phyloP scores from a whole-genome alignment of 1,139 yeast genomes.

The Sugiyamaella pinicola region DNA sequence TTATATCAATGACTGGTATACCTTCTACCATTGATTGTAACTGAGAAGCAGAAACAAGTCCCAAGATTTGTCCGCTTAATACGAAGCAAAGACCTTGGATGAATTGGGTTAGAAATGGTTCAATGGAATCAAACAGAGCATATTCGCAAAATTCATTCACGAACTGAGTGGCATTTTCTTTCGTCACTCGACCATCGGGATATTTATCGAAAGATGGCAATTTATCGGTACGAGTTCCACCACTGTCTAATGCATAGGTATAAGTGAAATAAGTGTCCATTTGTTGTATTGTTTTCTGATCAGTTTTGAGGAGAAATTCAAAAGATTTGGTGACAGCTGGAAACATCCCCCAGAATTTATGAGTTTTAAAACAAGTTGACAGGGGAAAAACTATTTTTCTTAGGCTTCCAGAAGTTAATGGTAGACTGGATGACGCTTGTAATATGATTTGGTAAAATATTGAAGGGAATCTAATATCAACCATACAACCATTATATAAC shows the following conservation, averaged over 20 bases:
- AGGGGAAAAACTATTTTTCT: background rate
- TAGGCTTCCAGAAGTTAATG: constrained; percentile 19
- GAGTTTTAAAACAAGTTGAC: background rate
- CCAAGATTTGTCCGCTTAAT: constrained; percentile 23
- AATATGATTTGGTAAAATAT: constrained; percentile 28
- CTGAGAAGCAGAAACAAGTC: constrained; percentile 21
- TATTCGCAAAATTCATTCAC: constrained; percentile 26
- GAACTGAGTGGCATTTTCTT: constrained; percentile 26
- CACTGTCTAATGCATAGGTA: constrained; percentile 19
- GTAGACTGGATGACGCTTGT: background rate
- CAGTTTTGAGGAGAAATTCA: background rate
- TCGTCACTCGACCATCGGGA: constrained; percentile 25
- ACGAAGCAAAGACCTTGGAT: constrained; percentile 28
- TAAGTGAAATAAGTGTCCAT: constrained; percentile 26
- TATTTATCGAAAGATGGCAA: constrained; percentile 6
- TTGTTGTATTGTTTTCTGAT: constrained; percentile 10
- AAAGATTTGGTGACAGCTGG: constrained; percentile 5
- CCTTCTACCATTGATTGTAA: constrained; percentile 35
- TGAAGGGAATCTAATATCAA: constrained; percentile 33
- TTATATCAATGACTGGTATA: constrained; percentile 23
- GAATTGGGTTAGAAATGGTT: constrained; percentile 23
- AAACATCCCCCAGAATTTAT: constrained; percentile 6
- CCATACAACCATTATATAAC: constrained; percentile 37
- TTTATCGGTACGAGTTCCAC: constrained; percentile 5
- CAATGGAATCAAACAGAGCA: constrained; percentile 23